phyloP scores from a whole-genome alignment of 1,284 basidiomycete species.

The Fereydounia khargensis region DNA sequence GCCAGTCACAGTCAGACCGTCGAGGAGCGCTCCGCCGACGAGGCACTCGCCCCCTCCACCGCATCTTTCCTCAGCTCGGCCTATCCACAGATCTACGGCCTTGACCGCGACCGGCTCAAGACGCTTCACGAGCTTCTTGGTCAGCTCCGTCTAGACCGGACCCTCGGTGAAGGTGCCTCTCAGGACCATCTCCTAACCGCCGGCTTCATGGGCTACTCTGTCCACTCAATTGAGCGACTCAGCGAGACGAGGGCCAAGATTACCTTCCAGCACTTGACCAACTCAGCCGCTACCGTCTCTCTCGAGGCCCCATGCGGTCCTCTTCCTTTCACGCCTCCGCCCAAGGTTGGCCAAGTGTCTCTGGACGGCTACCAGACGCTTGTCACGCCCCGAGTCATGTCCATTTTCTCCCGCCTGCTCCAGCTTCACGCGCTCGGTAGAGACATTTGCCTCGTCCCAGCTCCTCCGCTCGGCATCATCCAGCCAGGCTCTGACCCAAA shows the following conservation, averaged over 20 bases:
- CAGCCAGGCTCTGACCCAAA: slow-evolving; percentile 16
- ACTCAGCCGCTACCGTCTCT: slow-evolving; percentile 4
- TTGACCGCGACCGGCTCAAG: slow-evolving; percentile 37
- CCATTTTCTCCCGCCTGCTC: slow-evolving; percentile 52
- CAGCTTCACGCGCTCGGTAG: slow-evolving; percentile 56
- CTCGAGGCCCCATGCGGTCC: slow-evolving; percentile 45
- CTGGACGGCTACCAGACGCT: slow-evolving; percentile 22
- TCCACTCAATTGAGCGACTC: slow-evolving; percentile 26
- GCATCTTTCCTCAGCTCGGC: slow-evolving; percentile 43
- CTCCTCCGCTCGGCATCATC: slow-evolving; percentile 8
- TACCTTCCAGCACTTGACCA: slow-evolving; percentile 35
- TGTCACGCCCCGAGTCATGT: slow-evolving; percentile 52
- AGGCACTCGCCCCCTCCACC: slow-evolving; percentile 31
- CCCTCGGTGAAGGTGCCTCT: slow-evolving; percentile 33
- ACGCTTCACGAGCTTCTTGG: slow-evolving; percentile 44
- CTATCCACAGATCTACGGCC: slow-evolving; percentile 44
- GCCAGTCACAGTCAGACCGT: not conserved
- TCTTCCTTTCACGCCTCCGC: slow-evolving; percentile 37
- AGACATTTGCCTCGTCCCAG: slow-evolving; percentile 53
- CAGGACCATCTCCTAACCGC: slow-evolving; percentile 18
- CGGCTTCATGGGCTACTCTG: slow-evolving; percentile 47
- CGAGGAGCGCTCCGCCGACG: not conserved
- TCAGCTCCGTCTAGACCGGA: slow-evolving; percentile 37
- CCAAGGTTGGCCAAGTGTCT: slow-evolving; percentile 17
- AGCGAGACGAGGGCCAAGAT: slow-evolving; percentile 26